These are phyloP conservation scores for Microcyclospora tardicrescens DNA, from an alignment of 2,329 filamentous ascomycete species.

Conservation along the genomic window DNA sequence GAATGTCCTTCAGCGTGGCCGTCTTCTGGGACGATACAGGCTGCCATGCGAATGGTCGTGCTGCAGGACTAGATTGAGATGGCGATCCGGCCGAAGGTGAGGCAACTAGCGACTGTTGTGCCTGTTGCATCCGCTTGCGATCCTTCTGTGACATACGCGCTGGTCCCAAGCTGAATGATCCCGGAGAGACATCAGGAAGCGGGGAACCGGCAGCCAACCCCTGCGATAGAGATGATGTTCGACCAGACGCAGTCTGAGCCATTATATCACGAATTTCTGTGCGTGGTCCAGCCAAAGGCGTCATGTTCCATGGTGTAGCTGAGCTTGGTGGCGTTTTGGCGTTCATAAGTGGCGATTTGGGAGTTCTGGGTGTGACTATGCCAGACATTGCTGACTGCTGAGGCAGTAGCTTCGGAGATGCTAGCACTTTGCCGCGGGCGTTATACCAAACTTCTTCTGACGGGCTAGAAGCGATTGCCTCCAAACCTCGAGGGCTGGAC, in stretches of 20 bases:
- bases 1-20: slow-evolving; percentile 37
- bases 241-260: slow-evolving; percentile 42
- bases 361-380: slow-evolving; percentile 12
- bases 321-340: slow-evolving; percentile 13
- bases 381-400: slow-evolving; percentile 11
- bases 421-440: slow-evolving; percentile 26
- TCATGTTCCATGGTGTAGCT: slow-evolving; percentile 40
- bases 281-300: slow-evolving; percentile 46
- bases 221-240: slow-evolving; percentile 31
- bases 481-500: slow-evolving; percentile 13
- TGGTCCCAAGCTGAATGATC: slow-evolving; percentile 22
- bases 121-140: slow-evolving; percentile 68
- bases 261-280: slow-evolving; percentile 69
- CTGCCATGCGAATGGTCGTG: slow-evolving; percentile 51
- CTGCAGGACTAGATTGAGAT: not conserved
- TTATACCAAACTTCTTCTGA: slow-evolving; percentile 28
- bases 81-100: not conserved
- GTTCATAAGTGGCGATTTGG: slow-evolving; percentile 19
- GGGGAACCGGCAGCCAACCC: slow-evolving; percentile 20
- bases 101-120: slow-evolving; percentile 30
- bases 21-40: slow-evolving; percentile 39
- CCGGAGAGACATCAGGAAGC: slow-evolving; percentile 7
- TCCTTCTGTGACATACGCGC: slow-evolving; percentile 81
- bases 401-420: slow-evolving; percentile 14
- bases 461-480: slow-evolving; percentile 13